Evolutionary conservation across 2,329 filamentous ascomycete species (phyloP).

Genomic region (Colletotrichum spinosum): DNA sequence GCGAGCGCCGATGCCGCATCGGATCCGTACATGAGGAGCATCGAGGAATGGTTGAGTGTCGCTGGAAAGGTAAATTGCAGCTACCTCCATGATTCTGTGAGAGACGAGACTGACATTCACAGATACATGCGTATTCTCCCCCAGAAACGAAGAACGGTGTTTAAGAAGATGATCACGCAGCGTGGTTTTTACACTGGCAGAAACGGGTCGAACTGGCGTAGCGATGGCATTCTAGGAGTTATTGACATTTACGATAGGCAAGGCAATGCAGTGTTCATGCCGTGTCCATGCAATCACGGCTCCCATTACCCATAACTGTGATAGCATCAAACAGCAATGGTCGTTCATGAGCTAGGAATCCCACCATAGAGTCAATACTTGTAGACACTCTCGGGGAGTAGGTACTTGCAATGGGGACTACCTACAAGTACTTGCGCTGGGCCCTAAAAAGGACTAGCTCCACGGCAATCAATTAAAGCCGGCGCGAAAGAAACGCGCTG

Average conservation of each 20-base stretch:
- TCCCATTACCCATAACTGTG: too few species aligned
- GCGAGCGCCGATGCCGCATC: conserved; percentile 66
- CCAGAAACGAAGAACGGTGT: conserved; percentile 14
- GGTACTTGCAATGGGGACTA: too few species aligned
- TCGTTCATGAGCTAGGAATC: too few species aligned
- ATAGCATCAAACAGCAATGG: too few species aligned
- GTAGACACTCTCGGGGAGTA: too few species aligned
- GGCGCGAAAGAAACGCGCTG: conserved; percentile 45
- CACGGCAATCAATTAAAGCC: conserved; percentile 55
- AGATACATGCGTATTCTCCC: conserved; percentile 50
- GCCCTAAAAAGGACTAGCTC: conserved; percentile 22
- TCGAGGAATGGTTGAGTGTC: conserved; percentile 85
- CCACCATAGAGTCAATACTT: too few species aligned
- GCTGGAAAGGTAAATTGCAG: conserved; percentile 69
- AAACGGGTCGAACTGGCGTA: too few species aligned
- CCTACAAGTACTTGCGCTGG: not conserved
- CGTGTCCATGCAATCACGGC: too few species aligned
- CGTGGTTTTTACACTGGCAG: too few species aligned
- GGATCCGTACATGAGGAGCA: conserved; percentile 79
- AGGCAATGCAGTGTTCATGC: too few species aligned
- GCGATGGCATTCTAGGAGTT: too few species aligned
- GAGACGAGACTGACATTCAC: conserved; percentile 35
- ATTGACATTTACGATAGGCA: too few species aligned
- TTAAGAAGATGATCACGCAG: not conserved
- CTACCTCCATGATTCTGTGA: not conserved